Evolutionary conservation across 2,329 filamentous ascomycete genomes (phyloP), one percentile per base, ranked within the genome.

Genomic region (Scedosporium apiospermum): DNA sequence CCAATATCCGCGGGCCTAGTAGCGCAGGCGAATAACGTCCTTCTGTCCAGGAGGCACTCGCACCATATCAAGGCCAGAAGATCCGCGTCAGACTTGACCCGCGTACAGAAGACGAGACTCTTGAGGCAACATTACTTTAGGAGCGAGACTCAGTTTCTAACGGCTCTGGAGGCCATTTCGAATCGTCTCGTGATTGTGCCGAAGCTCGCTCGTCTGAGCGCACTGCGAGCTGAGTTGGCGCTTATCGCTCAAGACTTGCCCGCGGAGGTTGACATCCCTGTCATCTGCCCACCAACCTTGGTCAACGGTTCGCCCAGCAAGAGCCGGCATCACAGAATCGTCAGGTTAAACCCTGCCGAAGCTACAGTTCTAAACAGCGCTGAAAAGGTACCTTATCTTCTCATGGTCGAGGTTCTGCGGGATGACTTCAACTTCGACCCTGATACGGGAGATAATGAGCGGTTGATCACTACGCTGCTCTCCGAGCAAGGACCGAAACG

Each of bases 381-480:
- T 4, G 90, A 95, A 72, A 89, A 92, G 71, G 90, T 95, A 55
- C 90, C 90, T 1, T 95, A 92, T 73, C 75, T 95, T 59, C 80
- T 95, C 30, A 93, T 95, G 89, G 85, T 93, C 2, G 90, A 95
- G 71, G 87, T 95, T 23, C 75, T 95, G 58, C 80, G 88, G 26
- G 90, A 93, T 66, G 90, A 95, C 69, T 93, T 95, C 70, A 87
- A 88, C 41, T 95, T 95, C 68, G 87, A 93, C 67, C 89, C 90
- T 0, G 85, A 88, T 38, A 88, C 86, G 0, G 78, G 82, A 30
- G 88, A 91, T 65, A 95, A 95, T 68, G 82, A 88, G 69, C 80
- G 83, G 61, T 75, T 95, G 23, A 73, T 89, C 41, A 74, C 77
- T 10, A 82, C 75, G 6, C 73, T 89, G n/a, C 65, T 87, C 21